A percentile compares a stretch with the other conserved stretches of the same genome.
Evolutionary conservation across 2,329 filamentous ascomycete genomes (phyloP).

Genomic region (Fusarium torulosum): DNA sequence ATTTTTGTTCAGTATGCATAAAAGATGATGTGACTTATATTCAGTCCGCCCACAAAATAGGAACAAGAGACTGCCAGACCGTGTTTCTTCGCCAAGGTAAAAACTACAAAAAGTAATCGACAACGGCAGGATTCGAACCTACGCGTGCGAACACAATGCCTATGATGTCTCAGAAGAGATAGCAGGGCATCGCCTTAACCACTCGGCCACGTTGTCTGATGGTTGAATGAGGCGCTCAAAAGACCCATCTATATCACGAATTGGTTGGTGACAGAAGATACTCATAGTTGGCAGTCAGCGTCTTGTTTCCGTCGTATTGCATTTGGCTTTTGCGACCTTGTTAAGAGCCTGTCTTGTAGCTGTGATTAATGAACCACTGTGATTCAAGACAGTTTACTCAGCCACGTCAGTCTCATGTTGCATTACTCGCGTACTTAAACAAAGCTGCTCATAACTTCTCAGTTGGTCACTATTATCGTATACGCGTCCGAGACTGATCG

Average conservation of each 20-base stretch:
- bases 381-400: not conserved
- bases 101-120: conserved; percentile 2
- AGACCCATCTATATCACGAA: no score
- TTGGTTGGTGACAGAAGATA: no score
- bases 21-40: no score
- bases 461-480: not conserved
- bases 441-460: not conserved
- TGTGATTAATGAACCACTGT: not conserved
- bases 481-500: not conserved
- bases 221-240: not conserved
- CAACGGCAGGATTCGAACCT: conserved; percentile 31
- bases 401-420: not conserved
- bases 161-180: conserved; percentile 22
- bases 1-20: not conserved
- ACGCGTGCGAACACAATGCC: conserved; percentile 28
- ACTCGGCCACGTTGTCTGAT: conserved; percentile 23
- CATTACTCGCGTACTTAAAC: conserved; percentile 2
- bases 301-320: conserved; percentile 27
- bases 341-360: not conserved
- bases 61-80: no score
- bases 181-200: conserved; percentile 35
- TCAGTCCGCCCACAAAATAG: no score
- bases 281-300: not conserved
- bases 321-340: not conserved
- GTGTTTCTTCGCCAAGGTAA: no score